Percentiles rank a stretch among this genome's conserved stretches.
Conservation (phyloP, 2,329 filamentous ascomycete genomes). For the Aspergillus pseudoviridinutans region DNA sequence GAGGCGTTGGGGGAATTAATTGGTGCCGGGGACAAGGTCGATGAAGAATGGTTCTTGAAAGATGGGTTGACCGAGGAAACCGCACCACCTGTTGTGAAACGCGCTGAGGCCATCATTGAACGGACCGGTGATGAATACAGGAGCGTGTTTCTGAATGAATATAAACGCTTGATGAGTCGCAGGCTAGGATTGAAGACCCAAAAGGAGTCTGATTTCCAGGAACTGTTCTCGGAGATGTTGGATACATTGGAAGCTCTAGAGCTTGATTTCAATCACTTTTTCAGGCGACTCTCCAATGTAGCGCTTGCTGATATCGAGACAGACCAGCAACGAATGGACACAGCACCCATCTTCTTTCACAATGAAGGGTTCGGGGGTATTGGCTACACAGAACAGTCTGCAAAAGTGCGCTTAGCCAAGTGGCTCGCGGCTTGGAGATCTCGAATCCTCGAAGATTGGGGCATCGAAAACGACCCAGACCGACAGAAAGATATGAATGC, state of each 20-base stretch:
- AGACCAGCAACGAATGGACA: slow-evolving; percentile 59
- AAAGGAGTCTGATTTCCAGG: slow-evolving; percentile 71
- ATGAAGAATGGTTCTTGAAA: slow-evolving; percentile 65
- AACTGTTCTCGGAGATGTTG: slow-evolving; percentile 74
- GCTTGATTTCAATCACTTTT: slow-evolving; percentile 92
- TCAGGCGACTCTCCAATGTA: slow-evolving; percentile 70
- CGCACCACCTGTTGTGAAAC: slow-evolving; percentile 65
- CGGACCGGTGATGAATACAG: slow-evolving; percentile 84
- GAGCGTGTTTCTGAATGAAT: slow-evolving; percentile 80
- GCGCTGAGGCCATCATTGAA: slow-evolving; percentile 80
- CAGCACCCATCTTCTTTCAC: slow-evolving; percentile 75
- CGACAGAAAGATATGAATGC: slow-evolving; percentile 71
- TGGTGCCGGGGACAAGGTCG: slow-evolving; percentile 68
- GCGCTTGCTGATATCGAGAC: slow-evolving; percentile 61
- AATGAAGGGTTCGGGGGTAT: slow-evolving; percentile 61
- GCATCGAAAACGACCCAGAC: slow-evolving; percentile 56
- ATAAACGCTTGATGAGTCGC: slow-evolving; percentile 76
- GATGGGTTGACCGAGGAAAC: slow-evolving; percentile 69
- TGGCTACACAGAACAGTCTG: slow-evolving; percentile 59
- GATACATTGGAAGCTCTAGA: slow-evolving; percentile 77
- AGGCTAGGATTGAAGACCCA: slow-evolving; percentile 71
- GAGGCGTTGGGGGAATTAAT: slow-evolving; percentile 86
- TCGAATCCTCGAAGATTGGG: slow-evolving; percentile 74
- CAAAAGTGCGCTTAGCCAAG: slow-evolving; percentile 61
- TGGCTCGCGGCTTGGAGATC: slow-evolving; percentile 80